Base-by-base conservation (phyloP, 78 protist species). In the Dictyostelium brefeldianum region DNA sequence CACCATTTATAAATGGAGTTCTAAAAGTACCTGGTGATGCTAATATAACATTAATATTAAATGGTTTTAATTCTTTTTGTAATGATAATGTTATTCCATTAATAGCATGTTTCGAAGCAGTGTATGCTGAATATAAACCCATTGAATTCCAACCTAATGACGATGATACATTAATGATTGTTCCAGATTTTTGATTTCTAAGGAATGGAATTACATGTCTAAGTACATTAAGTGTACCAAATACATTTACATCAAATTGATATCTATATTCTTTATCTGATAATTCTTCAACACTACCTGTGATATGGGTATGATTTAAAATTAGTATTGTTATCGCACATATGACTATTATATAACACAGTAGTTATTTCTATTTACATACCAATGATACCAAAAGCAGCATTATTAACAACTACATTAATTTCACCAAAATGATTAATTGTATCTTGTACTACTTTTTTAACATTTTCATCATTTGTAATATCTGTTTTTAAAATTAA, bases 341-440 rank as follows among this genome's bases (percentile, higher is more conserved):
- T n/a, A n/a, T n/a, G n/a, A n/a, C n/a, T n/a, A n/a, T n/a, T n/a
- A n/a, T n/a, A n/a, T n/a, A n/a, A n/a, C n/a, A n/a, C n/a, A n/a
- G n/a, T n/a, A n/a, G n/a, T n/a, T n/a, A n/a, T n/a, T n/a, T n/a
- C n/a, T n/a, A n/a, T n/a, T n/a, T n/a, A n/a, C n/a, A 22, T 67
- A 54, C 83, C 83, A 36, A 74, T 8, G 14, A 87, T 12, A 53
- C 80, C 83, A 64, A 56, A 78, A 5, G 83, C 92, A 50, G 92
- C 92, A 64, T 87, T 87, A 64, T 87, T 87, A 5, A 87, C 92
- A 57, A 87, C 77, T 6, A 87, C 83, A 64, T 87, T 83, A 47
- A 87, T 57, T 20, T 46, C 27, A 15, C 80, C 82, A 62, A 87
- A 87, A 5, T 17, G 31, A 5, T 14, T 53, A 10, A 87, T 29